Conservation (phyloP, 345 rosid genomes). For the Gossypium bickii region DNA sequence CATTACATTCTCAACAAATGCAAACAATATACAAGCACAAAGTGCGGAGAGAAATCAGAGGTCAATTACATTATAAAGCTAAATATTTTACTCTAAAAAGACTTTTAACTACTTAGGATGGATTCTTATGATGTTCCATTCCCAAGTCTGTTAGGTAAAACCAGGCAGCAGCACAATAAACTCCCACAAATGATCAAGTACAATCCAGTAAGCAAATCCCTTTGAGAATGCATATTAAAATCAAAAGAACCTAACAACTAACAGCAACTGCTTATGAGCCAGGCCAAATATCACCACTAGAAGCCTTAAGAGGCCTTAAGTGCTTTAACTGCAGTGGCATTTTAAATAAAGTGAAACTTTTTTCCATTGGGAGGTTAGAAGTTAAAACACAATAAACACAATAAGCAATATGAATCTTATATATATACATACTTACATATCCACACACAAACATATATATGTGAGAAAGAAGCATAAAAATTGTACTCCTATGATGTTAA, state of each 20-base stretch:
- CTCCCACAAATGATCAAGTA: conserved; percentile 5
- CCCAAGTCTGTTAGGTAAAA: not conserved
- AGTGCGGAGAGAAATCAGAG: not conserved
- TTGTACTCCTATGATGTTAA: not conserved
- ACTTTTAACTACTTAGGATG: not conserved
- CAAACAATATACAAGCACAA: not conserved
- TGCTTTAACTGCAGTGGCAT: not conserved
- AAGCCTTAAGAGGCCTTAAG: not conserved
- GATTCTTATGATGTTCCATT: not conserved
- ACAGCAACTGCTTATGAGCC: not conserved
- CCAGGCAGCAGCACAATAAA: not conserved
- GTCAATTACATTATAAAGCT: not conserved
- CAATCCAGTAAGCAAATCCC: not conserved
- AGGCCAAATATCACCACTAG: not conserved
- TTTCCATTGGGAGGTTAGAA: not conserved
- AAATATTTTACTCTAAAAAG: not conserved
- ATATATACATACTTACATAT: too few relatives aligned
- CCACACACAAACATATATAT: not conserved
- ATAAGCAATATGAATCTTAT: not conserved
- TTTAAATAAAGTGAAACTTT: not conserved
- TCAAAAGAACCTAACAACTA: conserved; percentile 5
- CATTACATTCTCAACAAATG: not conserved
- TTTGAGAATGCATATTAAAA: not conserved
- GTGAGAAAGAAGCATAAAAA: not conserved
- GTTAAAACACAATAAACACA: not conserved